These are phyloP conservation scores for Dovyalis caffra DNA, from an alignment of 345 rosid genomes.

Conservation along the genomic window DNA sequence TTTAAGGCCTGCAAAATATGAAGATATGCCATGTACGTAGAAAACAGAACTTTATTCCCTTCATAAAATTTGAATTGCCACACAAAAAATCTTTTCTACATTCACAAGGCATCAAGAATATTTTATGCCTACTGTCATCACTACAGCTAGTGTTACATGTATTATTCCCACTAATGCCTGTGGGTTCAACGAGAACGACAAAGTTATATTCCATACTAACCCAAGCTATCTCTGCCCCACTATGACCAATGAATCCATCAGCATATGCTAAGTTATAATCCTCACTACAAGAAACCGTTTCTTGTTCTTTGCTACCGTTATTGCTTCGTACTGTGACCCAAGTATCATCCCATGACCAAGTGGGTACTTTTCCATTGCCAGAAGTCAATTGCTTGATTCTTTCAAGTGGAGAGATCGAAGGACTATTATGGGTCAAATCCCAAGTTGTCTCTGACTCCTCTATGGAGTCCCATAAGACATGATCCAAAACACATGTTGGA, in stretches of 20 bases:
- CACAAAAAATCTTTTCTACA: neutral
- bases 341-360: constrained; percentile 39
- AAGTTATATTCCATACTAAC: constrained; percentile 8
- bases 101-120: constrained; percentile 5
- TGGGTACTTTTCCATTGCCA: neutral
- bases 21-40: neutral
- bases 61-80: neutral
- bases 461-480: constrained; percentile 30
- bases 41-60: neutral
- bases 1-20: neutral
- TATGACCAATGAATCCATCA: neutral
- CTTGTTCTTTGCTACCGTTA: constrained; percentile 2
- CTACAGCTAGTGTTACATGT: neutral
- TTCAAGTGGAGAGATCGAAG: constrained; percentile 17
- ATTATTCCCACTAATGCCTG: neutral
- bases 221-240: constrained; percentile 1
- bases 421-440: neutral
- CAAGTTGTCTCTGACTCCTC: constrained; percentile 18
- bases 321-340: constrained; percentile 53
- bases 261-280: neutral
- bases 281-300: neutral
- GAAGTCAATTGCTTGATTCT: constrained; percentile 40
- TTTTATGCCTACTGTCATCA: neutral
- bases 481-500: constrained; percentile 46
- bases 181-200: neutral